Base-by-base conservation (phyloP, 345 rosid genomes). In the Microcos paniculata region DNA sequence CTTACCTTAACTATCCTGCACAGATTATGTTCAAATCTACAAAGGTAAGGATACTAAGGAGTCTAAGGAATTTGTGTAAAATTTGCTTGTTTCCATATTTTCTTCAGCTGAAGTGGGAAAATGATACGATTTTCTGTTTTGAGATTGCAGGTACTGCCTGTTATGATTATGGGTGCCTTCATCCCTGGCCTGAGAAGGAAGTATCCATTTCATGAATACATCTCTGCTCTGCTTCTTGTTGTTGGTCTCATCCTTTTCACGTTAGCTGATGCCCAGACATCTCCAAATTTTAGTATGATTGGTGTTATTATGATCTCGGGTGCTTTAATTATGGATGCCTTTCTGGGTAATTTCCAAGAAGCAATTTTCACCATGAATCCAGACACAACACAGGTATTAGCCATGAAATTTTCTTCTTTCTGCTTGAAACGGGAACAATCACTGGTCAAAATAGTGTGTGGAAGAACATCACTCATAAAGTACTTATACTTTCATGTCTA, bases 21-120 rank as follows among this genome's bases (percentile, higher is more conserved):
- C 99, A 96, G 78, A 88, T 96, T 78, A 96, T 96, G 98, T 93
- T 96, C 82, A 96, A 96, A 81, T 96, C 99, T 85, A 96, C 99
- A 69, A 93, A 96, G 97, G 99, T 91, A 80, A 66, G 26, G 1
- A 24, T n/a, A n/a, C n/a, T n/a, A n/a, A n/a, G n/a, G n/a, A n/a
- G n/a, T n/a, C 6, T 57, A 31, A 40, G 6, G 4, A 68, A 46
- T 30, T 68, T 30, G 16, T 43, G 1, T 42, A 65, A 42, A 65
- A 12, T 8, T 6, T 13, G 70, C 52, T 42, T 65, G n/a, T 65
- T 21, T 1, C 55, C 19, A 23, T 67, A 6, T 13, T 23, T 46
- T 26, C 55, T 43, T 12, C 21, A 42, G 16, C 18, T 16, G 28
- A 28, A 28, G n/a, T 19, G 5, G 35, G 21, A 28, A 30, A 33